Evolutionary conservation across 2,329 filamentous ascomycete species (phyloP), one percentile per base, ranked within the genome.

Genomic region (Fusarium pseudoanthophilum): DNA sequence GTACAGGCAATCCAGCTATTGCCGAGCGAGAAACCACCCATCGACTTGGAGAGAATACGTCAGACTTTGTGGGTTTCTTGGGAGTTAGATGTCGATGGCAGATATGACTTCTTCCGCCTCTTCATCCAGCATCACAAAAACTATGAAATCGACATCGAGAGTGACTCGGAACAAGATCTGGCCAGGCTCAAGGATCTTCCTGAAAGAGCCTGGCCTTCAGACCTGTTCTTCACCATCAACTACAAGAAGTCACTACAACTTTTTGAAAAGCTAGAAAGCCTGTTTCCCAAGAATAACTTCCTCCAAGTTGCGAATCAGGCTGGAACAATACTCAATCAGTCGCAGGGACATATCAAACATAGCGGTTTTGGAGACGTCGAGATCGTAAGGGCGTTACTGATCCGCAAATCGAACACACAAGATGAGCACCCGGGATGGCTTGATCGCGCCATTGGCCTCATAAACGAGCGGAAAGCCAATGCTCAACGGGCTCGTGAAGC

Each of bases 61-160:
- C 10, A 52, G 11, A 48, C 37, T 7, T 18, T 73, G 18, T 5
- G 37, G 28, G 15, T 43, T 30, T 34, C 48, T 6, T n/a, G n/a
- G 32, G 59, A 58, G 16, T 30, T 65, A 18, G 46, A 34, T 11
- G 5, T 15, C 2, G 42, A 60, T 24, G 52, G 45, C 11, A 75
- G 43, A 36, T 80, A 79, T 28, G 66, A 74, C 1, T 51, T 80
- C 7, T 68, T 80, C 9, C 73, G 73, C 1, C 64, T 79, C 3
- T 40, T 78, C 5, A 24, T 80, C 21, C 48, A 64, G 18, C 58
- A 79, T n/a, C 34, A 63, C 13, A 61, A 51, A 18, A 49, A 55
- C 5, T 76, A 75, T 34, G 28, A 28, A 8, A 24, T 79, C 11
- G 77, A 80, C 34, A 69, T 80, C 11, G 75, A 79, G 30, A 60